Evolutionary conservation across 306 rosid species (phyloP), one percentile per base, ranked within the genome.

Genomic region (Fragaria nilgerrensis): DNA sequence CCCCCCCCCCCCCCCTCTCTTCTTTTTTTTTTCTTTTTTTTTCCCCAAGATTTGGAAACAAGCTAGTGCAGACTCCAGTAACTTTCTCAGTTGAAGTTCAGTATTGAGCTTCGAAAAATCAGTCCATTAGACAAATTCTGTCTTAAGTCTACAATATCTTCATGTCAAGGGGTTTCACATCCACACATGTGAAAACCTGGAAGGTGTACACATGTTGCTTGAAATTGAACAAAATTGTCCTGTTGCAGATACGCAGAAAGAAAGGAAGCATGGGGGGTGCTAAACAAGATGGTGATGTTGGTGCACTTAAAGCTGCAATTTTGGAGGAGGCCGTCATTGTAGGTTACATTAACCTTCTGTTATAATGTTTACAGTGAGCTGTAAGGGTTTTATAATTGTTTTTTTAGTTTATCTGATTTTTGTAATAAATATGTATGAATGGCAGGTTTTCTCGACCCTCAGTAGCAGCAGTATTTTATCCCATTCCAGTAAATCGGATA

Each of bases 361-460:
- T 43, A 43, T 43, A 43, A 43, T 43, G 23, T 15, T 63, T 6
- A 32, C 68, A 29, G 11, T 13, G 17, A 63, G 20, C 36, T 32
- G 36, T 32, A 32, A 32, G 36, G 36, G 36, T 3, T 27, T 15
- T 63, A n/a, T 63, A 32, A 32, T 8, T 17, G 11, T 59, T 32
- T 59, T 25, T 32, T 32, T 32, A 32, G 36, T 32, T 32, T 32
- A 59, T 61, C 16, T 12, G 32, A 61, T 61, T 27, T 59, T 1
- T 5, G 8, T 14, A 13, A 5, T 14, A 5, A 2, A 11, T 79
- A 32, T 81, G 58, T 82, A 70, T 69, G 75, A 73, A 53, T 85
- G 86, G 74, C 95, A 94, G 98, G 98, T 94, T 67, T 94, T 94
- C 80, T 94, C 97, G 55, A 94, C 98, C 53, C 96, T 94, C 79